Evolutionary conservation across 805 yeast species (phyloP).

Genomic region (Starmera amethionina): DNA sequence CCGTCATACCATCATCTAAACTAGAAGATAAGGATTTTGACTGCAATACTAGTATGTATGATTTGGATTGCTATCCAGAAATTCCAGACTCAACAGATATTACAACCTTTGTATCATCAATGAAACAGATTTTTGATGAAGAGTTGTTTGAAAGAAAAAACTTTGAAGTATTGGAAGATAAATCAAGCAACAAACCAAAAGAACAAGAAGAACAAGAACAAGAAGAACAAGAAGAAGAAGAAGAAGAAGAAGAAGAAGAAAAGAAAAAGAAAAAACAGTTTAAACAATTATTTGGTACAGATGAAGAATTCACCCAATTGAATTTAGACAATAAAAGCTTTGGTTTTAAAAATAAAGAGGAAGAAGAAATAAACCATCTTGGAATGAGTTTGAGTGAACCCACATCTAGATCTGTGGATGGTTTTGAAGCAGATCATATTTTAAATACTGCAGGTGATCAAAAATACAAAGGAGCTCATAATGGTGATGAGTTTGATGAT

Average conservation of each 20-base stretch:
- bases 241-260: not conserved
- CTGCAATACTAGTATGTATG: too few relatives aligned
- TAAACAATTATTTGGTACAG: not conserved
- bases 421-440: too few relatives aligned
- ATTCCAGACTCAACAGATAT: slow-evolving; percentile 7
- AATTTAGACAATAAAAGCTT: not conserved
- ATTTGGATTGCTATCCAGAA: not conserved
- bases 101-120: slow-evolving; percentile 14
- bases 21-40: too few relatives aligned
- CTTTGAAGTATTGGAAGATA: slow-evolving; percentile 1
- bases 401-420: too few relatives aligned
- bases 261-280: not conserved
- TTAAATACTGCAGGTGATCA: not conserved
- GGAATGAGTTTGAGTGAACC: too few relatives aligned
- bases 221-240: not conserved
- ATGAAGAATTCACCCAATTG: not conserved
- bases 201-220: not conserved
- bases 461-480: not conserved
- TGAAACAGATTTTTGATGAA: slow-evolving; percentile 16
- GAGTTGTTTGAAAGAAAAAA: slow-evolving; percentile 4
- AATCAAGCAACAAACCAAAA: not conserved
- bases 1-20: too few relatives aligned
- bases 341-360: not conserved
- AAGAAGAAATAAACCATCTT: too few relatives aligned
- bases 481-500: not conserved